These are phyloP conservation scores for Medicago arabica DNA, from an alignment of 306 rosid species.

Conservation along the genomic window DNA sequence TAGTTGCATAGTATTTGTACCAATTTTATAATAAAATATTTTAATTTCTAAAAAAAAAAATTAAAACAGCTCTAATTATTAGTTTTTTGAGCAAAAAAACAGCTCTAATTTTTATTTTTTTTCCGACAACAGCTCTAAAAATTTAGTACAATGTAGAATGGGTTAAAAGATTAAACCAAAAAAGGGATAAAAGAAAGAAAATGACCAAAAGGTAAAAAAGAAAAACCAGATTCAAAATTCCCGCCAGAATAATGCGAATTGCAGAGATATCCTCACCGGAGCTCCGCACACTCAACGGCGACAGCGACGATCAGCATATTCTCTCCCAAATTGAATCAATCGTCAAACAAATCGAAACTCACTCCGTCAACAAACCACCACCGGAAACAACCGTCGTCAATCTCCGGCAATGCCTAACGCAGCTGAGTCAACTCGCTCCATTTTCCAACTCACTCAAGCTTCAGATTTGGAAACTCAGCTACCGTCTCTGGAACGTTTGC, in stretches of 20 bases:
- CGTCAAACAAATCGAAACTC: slow-evolving; percentile 62
- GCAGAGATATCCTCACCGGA: slow-evolving; percentile 74
- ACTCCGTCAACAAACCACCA: slow-evolving; percentile 41
- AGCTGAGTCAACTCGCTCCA: slow-evolving; percentile 59
- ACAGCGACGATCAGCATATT: slow-evolving; percentile 47
- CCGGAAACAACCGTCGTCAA: slow-evolving; percentile 48
- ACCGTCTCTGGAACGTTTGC: slow-evolving; percentile 94
- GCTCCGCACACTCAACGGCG: slow-evolving; percentile 41
- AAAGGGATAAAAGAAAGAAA: neutral
- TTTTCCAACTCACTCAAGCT: slow-evolving; percentile 68
- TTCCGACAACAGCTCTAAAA: too few species aligned
- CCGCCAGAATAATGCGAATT: slow-evolving; percentile 88
- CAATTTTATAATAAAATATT: too few species aligned
- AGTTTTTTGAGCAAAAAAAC: too few species aligned
- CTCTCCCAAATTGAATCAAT: slow-evolving; percentile 66
- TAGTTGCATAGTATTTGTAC: too few species aligned
- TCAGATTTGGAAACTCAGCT: slow-evolving; percentile 85
- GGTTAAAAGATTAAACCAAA: too few species aligned
- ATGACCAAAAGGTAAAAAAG: neutral
- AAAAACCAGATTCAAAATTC: slow-evolving; percentile 37
- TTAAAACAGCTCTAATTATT: too few species aligned
- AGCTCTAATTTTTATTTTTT: too few species aligned
- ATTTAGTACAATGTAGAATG: too few species aligned
- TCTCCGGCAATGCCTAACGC: slow-evolving; percentile 59
- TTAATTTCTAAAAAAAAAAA: too few species aligned